These are phyloP conservation scores for Arbutus unedo DNA, from an alignment of 148 eudicot genomes.

Conservation along the genomic window DNA sequence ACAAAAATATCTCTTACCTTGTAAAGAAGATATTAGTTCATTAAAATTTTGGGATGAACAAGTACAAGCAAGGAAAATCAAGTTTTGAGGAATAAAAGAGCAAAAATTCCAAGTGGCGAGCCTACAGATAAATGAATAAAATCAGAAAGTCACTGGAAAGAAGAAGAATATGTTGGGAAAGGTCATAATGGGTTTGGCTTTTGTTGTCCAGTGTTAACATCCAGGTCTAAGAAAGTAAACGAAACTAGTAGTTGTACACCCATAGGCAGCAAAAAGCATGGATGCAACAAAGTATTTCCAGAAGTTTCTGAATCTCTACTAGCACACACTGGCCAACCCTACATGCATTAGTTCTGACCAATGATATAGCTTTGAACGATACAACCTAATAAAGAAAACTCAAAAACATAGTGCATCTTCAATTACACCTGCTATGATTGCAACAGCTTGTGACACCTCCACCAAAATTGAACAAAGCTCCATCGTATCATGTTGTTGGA, in stretches of 20 bases:
- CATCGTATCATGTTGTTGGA: conserved; percentile 37
- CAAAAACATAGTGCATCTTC: neutral
- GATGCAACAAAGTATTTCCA: neutral
- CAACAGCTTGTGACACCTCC: conserved; percentile 38
- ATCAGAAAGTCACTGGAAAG: neutral
- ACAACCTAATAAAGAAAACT: neutral
- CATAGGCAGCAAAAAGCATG: neutral
- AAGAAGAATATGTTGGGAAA: neutral
- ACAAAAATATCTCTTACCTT: neutral
- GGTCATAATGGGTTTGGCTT: neutral
- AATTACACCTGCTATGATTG: conserved; percentile 33
- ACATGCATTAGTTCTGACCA: neutral
- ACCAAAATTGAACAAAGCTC: conserved; percentile 49
- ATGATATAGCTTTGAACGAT: neutral
- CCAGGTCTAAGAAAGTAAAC: conserved; percentile 5
- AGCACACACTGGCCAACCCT: neutral
- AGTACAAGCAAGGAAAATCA: neutral
- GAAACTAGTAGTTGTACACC: neutral
- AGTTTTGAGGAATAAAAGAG: neutral
- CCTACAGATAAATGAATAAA: neutral
- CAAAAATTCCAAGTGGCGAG: neutral
- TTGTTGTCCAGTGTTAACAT: neutral
- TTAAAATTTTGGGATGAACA: neutral
- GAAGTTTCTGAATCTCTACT: neutral
- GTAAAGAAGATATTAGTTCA: neutral